These are phyloP conservation scores for Hemisphaericaspora xylofermentans DNA, from an alignment of 1,139 yeast genomes.

Conservation along the genomic window DNA sequence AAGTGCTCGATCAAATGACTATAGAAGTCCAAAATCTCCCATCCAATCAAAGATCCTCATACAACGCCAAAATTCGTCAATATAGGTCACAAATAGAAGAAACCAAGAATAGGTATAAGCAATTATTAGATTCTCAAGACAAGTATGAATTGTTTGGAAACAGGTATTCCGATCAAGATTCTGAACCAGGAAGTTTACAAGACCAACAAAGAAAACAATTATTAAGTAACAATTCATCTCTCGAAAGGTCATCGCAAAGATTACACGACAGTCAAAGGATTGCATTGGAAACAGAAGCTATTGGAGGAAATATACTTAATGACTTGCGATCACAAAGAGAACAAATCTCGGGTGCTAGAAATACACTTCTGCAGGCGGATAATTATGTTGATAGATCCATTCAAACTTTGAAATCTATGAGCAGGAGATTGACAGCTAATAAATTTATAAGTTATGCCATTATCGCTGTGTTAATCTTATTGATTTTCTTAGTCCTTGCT, in stretches of 20 bases:
- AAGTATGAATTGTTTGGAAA: constrained; percentile 68
- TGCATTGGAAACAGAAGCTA: constrained; percentile 87
- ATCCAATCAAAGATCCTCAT: constrained; percentile 63
- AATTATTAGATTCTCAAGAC: constrained; percentile 60
- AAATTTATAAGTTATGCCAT: constrained; percentile 93
- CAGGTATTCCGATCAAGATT: constrained; percentile 35
- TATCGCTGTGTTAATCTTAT: constrained; percentile 78
- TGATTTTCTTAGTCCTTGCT: constrained; percentile 82
- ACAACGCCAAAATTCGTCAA: constrained; percentile 69
- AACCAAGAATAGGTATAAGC: constrained; percentile 51
- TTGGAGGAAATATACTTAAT: constrained; percentile 88
- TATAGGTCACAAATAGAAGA: constrained; percentile 62
- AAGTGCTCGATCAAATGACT: constrained; percentile 75
- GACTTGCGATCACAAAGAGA: constrained; percentile 93
- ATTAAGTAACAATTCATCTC: constrained; percentile 72
- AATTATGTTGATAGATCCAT: constrained; percentile 88
- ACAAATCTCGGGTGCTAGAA: constrained; percentile 81
- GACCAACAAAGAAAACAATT: constrained; percentile 81
- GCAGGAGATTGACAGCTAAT: constrained; percentile 93
- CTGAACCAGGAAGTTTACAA: constrained; percentile 39
- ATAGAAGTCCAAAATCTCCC: constrained; percentile 82
- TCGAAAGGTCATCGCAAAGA: constrained; percentile 82
- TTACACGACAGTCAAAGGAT: constrained; percentile 84
- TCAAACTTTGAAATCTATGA: constrained; percentile 86
- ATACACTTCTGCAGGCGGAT: constrained; percentile 86